Conservation (phyloP, 148 eudicot species). For the Chenopodium suecicum region DNA sequence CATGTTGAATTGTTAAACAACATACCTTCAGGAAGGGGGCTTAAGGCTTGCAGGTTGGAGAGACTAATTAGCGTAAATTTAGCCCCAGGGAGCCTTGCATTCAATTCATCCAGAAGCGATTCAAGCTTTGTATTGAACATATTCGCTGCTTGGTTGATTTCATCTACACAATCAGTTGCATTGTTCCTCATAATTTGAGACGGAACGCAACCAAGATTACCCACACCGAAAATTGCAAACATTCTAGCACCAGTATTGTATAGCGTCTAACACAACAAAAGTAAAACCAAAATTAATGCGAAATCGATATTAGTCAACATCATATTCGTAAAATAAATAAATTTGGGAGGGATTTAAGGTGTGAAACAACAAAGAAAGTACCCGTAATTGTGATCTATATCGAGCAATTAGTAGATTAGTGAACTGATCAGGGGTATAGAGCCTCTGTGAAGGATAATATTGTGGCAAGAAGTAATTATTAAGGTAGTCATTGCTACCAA, state of each 20-base stretch:
- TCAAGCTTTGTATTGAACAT: constrained; percentile 39
- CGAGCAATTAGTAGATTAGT: constrained; percentile 31
- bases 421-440: constrained; percentile 26
- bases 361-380: not conserved
- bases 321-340: too few relatives aligned
- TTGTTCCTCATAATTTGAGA: constrained; percentile 4
- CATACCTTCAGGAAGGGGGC: constrained; percentile 15
- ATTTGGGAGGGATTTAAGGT: not conserved
- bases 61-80: constrained; percentile 39
- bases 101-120: constrained; percentile 37
- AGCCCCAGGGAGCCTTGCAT: constrained; percentile 26
- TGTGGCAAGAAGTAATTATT: constrained; percentile 53
- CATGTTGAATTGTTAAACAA: not conserved
- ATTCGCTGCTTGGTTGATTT: constrained; percentile 26
- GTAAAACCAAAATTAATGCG: not conserved
- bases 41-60: constrained; percentile 20
- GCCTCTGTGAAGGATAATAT: constrained; percentile 14
- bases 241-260: constrained; percentile 54
- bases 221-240: constrained; percentile 45
- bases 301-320: too few relatives aligned
- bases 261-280: constrained; percentile 28
- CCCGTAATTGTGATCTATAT: constrained; percentile 38
- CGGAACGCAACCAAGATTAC: constrained; percentile 44
- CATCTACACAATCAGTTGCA: constrained; percentile 31
- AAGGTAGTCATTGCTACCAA: constrained; percentile 59